Evolutionary conservation across 106 monocot species (phyloP).

Genomic region (Allium sativum): DNA sequence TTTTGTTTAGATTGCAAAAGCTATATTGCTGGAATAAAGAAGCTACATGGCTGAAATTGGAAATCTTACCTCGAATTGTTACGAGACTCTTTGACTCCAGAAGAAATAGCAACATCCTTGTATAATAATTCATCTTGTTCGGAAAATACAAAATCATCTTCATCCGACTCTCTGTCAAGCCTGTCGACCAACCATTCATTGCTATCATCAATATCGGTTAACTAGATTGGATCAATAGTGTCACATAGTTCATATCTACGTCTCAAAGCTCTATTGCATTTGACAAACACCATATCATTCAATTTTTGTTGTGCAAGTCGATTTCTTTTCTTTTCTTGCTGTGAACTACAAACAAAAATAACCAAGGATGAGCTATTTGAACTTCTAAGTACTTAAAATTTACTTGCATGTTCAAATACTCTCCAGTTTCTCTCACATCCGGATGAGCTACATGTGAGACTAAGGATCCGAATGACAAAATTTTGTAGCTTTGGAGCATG

Average conservation of each 20-base stretch:
- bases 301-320: not conserved
- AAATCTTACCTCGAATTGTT: no score
- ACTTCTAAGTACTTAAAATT: not conserved
- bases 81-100: no score
- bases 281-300: not conserved
- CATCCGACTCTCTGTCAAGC: no score
- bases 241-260: not conserved
- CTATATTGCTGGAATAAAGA: no score
- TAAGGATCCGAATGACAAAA: not conserved
- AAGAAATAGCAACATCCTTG: no score
- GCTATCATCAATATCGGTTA: no score
- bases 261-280: not conserved
- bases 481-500: not conserved
- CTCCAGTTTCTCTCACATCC: constrained; percentile 1
- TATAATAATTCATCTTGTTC: no score
- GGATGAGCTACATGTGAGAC: not conserved
- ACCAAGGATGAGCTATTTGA: not conserved
- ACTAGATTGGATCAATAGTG: not conserved
- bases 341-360: constrained; percentile 3
- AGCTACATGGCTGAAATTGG: no score
- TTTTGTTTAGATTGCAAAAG: no score
- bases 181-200: no score
- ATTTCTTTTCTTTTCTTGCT: not conserved
- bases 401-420: not conserved
- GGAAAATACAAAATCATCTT: no score